phyloP scores from a whole-genome alignment of 768 basidiomycete species.

The Amanita muscaria region DNA sequence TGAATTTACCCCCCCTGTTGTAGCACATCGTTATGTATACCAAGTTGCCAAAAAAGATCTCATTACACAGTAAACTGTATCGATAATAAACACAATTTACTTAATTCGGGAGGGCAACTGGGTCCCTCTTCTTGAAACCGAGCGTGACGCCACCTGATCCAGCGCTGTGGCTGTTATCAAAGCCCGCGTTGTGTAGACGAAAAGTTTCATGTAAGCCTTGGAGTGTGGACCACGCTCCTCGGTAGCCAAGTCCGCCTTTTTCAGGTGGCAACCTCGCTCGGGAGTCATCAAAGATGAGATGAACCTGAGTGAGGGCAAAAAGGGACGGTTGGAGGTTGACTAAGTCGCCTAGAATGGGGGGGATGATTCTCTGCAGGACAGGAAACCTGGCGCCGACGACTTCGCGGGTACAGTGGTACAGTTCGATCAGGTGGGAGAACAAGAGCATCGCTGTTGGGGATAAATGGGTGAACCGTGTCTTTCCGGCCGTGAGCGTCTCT shows the following conservation, averaged over 20 bases:
- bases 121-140: no score
- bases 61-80: no score
- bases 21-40: no score
- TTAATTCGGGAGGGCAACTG: no score
- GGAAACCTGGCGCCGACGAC: slow-evolving; percentile 24
- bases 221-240: slow-evolving; percentile 47
- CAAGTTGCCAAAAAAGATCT: no score
- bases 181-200: slow-evolving; percentile 35
- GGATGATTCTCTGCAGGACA: slow-evolving; percentile 30
- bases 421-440: slow-evolving; percentile 53
- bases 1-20: no score
- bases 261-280: slow-evolving; percentile 44
- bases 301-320: slow-evolving; percentile 43
- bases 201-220: slow-evolving; percentile 51
- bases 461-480: slow-evolving; percentile 43
- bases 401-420: slow-evolving; percentile 40
- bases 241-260: slow-evolving; percentile 58
- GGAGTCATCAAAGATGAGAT: slow-evolving; percentile 60
- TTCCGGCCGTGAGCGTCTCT: slow-evolving; percentile 46
- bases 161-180: slow-evolving; percentile 30
- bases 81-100: no score
- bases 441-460: slow-evolving; percentile 58
- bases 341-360: slow-evolving; percentile 38
- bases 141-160: slow-evolving; percentile 38
- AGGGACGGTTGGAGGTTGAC: slow-evolving; percentile 52